phyloP scores from a whole-genome alignment of 2,329 filamentous ascomycete genomes.

The Fusarium transvaalense region DNA sequence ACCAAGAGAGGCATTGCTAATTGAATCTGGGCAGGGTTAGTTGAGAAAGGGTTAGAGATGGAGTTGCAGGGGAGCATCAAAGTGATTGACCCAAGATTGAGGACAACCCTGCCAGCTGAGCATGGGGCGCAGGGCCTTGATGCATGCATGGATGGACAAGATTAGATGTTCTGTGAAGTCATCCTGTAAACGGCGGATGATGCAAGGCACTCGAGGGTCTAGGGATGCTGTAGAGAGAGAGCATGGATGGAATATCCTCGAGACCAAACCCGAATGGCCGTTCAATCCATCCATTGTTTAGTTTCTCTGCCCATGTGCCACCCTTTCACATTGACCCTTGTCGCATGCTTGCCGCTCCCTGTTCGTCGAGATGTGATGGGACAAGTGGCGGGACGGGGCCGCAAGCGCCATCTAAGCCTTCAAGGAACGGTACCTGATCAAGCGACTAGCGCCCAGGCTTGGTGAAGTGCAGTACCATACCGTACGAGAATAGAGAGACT shows the following conservation, averaged over 20 bases:
- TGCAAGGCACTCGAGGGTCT: conserved; percentile 44
- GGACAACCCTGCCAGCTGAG: conserved; percentile 51
- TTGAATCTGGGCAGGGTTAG: conserved; percentile 25
- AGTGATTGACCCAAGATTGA: conserved; percentile 39
- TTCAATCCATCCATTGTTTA: conserved; percentile 19
- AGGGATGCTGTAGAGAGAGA: neutral
- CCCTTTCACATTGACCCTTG: conserved; percentile 34
- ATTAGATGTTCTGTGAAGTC: conserved; percentile 35
- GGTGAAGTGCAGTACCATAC: conserved; percentile 7
- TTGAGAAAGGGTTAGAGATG: conserved; percentile 30
- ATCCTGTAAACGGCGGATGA: conserved; percentile 28
- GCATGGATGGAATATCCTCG: conserved; percentile 11
- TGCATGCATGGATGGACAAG: conserved; percentile 25
- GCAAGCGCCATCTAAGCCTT: conserved; percentile 49
- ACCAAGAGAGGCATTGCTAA: conserved; percentile 48
- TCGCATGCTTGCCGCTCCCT: conserved; percentile 42
- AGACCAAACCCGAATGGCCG: conserved; percentile 9
- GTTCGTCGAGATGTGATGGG: conserved; percentile 23
- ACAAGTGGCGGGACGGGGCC: conserved; percentile 48
- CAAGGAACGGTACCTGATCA: conserved; percentile 46
- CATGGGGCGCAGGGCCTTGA: conserved; percentile 49
- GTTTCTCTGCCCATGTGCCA: conserved; percentile 31
- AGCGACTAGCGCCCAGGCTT: conserved; percentile 39
- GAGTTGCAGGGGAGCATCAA: conserved; percentile 26
- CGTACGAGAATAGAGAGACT: neutral